A percentile compares a stretch with the other conserved stretches of the same genome.
Evolutionary conservation across 2,329 filamentous ascomycete genomes (phyloP).

Genomic region (Blastomyces percursus): DNA sequence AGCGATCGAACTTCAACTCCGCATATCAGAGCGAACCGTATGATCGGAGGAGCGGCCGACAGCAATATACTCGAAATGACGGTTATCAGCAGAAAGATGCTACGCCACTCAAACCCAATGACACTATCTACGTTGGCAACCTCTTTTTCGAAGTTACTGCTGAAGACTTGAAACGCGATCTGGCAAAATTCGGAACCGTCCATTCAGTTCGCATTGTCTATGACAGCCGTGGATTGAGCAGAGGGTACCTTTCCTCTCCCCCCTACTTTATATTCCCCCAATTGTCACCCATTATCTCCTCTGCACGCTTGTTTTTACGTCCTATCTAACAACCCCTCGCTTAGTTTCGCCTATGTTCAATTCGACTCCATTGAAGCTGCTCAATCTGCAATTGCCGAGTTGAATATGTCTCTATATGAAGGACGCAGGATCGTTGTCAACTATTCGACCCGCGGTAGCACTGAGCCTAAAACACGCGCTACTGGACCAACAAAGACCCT

Average conservation of each 20-base stretch:
- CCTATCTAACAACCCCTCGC: not conserved
- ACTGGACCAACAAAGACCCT: constrained; percentile 53
- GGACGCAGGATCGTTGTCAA: constrained; percentile 55
- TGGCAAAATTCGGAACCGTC: constrained; percentile 49
- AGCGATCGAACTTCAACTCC: constrained; percentile 33
- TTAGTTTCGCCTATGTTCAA: constrained; percentile 56
- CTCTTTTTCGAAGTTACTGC: constrained; percentile 57
- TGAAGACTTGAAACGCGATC: constrained; percentile 49
- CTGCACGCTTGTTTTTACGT: not conserved
- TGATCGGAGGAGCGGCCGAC: constrained; percentile 17
- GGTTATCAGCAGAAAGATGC: constrained; percentile 11
- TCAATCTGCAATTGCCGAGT: constrained; percentile 44
- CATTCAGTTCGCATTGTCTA: constrained; percentile 44
- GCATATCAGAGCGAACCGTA: constrained; percentile 29
- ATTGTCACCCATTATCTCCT: not conserved
- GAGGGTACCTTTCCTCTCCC: constrained; percentile 46
- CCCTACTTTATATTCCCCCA: not conserved
- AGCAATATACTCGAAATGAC: constrained; percentile 15
- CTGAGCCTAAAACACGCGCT: constrained; percentile 1
- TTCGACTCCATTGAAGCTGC: constrained; percentile 47
- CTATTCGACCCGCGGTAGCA: constrained; percentile 36
- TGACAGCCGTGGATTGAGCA: constrained; percentile 54
- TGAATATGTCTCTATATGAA: constrained; percentile 51
- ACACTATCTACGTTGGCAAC: constrained; percentile 56
- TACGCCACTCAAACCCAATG: constrained; percentile 22